Evolutionary conservation across 1,284 basidiomycete species (phyloP), one percentile per base, ranked within the genome.

Genomic region (Puccinia polysora): DNA sequence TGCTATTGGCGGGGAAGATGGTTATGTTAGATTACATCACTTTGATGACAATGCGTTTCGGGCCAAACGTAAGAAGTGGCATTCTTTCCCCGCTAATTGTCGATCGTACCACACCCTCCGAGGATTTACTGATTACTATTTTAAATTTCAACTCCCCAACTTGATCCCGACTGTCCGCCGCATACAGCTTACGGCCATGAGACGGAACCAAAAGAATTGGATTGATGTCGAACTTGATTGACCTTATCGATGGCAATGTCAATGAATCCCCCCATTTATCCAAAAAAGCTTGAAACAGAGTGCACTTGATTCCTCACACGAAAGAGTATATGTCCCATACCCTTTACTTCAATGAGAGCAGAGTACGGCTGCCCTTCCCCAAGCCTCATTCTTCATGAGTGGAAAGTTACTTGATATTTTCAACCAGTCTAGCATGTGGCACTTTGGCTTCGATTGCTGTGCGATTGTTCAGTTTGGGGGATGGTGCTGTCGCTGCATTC

Each of bases 1-100:
- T 78, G 91, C 94, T 14, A 95, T 91, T 2, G 96, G 96, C 56
- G 89, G 92, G 78, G 96, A 99, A 81, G 96, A 98, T 79, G 94
- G 93, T 60, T 97, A 91, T 81, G 87, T 95, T 52, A 87, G 91
- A 53, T 87, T 96, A 74, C 91, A 94, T 81, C 82, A 82, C 81
- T 78, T 68, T 34, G 75, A 74, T 56, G 63, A 55, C 10, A 30
- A 55, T 38, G 73, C 56, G 10, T 43, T 53, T 36, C 25, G 65
- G 20, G 52, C 32, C 15, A 72, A 56, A 52, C 58, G 80, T 81
- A 55, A 71, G 79, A 78, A 53, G n/a, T 5, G 15, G 28, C 4
- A 18, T 30, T 14, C 14, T 58, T 28, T 23, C 20, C 20, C 23
- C 6, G 18, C 28, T 25, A 40, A 34, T 43, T 23, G 20, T 49